Evolutionary conservation across 2,329 filamentous ascomycete species (phyloP).

Genomic region (Epicoccum nigrum): DNA sequence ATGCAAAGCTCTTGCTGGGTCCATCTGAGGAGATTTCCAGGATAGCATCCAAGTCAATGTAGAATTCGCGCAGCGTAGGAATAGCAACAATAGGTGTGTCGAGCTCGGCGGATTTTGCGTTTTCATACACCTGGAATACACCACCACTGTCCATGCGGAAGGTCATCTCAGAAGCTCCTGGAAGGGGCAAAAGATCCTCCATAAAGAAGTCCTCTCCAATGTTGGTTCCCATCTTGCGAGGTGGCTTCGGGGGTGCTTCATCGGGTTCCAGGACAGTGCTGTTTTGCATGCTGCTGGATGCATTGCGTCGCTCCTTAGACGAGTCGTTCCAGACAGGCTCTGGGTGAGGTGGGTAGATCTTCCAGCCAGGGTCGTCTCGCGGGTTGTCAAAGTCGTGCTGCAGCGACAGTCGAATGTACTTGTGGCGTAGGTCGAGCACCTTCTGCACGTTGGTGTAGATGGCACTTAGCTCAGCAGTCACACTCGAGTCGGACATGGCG

Average conservation of each 20-base stretch:
- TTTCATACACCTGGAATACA: conserved; percentile 91
- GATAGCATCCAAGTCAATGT: conserved; percentile 89
- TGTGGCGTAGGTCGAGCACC: conserved; percentile 84
- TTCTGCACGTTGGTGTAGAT: conserved; percentile 93
- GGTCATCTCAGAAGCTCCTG: conserved; percentile 70
- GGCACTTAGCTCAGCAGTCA: conserved; percentile 80
- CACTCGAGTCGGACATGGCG: conserved; percentile 74
- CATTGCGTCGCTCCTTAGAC: conserved; percentile 55
- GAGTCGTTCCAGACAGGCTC: conserved; percentile 82
- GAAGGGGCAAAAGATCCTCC: conserved; percentile 76
- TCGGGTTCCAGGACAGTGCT: conserved; percentile 42
- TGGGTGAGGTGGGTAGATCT: conserved; percentile 88
- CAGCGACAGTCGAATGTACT: conserved; percentile 84
- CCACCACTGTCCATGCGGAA: conserved; percentile 83
- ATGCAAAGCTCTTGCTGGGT: conserved; percentile 95
- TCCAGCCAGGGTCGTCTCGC: conserved; percentile 81
- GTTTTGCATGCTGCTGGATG: conserved; percentile 47
- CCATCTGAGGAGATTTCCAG: conserved; percentile 92
- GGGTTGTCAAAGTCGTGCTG: conserved; percentile 87
- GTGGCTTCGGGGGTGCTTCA: conserved; percentile 52
- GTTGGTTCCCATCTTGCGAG: conserved; percentile 84
- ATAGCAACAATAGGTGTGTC: conserved; percentile 77
- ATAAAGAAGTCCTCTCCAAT: conserved; percentile 93
- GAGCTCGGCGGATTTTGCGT: conserved; percentile 64
- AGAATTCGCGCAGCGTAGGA: conserved; percentile 93